Evolutionary conservation across 371 early-diverging fungal genomes (phyloP).

Genomic region (Lichtheimia ramosa): DNA sequence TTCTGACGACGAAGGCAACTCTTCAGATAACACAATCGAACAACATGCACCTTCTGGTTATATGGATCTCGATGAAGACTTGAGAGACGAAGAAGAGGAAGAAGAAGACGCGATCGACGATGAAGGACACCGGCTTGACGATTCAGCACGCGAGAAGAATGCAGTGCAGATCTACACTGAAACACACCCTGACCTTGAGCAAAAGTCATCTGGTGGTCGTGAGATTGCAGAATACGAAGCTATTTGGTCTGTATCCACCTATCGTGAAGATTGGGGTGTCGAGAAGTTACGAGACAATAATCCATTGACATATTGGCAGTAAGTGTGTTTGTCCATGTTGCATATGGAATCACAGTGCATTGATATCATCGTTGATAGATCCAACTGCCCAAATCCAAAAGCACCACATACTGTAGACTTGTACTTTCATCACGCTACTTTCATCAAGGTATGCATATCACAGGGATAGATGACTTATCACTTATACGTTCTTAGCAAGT

Average conservation of each 20-base stretch:
- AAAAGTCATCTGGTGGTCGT: constrained; percentile 36
- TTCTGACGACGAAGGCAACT: constrained; percentile 2
- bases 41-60: constrained; percentile 3
- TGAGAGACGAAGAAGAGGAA: constrained; percentile 1
- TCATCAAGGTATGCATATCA: constrained; percentile 23
- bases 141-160: constrained; percentile 21
- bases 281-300: constrained; percentile 67
- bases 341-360: background rate
- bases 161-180: constrained; percentile 27
- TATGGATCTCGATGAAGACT: constrained; percentile 5
- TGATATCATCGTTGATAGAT: constrained; percentile 35
- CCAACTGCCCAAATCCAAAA: constrained; percentile 53
- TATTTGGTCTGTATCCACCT: constrained; percentile 73
- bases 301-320: constrained; percentile 87
- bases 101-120: constrained; percentile 15
- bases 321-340: constrained; percentile 4
- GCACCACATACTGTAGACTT: constrained; percentile 36
- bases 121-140: constrained; percentile 21
- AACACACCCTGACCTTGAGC: constrained; percentile 31
- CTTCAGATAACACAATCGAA: constrained; percentile 6
- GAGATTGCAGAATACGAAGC: constrained; percentile 60
- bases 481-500: constrained; percentile 48
- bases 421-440: constrained; percentile 32
- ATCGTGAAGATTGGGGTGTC: constrained; percentile 68
- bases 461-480: background rate